Percentiles rank a stretch among this genome's conserved stretches.
Conservation (phyloP, 1,139 yeast species). For the Zygosaccharomyces pseudobailii region DNA sequence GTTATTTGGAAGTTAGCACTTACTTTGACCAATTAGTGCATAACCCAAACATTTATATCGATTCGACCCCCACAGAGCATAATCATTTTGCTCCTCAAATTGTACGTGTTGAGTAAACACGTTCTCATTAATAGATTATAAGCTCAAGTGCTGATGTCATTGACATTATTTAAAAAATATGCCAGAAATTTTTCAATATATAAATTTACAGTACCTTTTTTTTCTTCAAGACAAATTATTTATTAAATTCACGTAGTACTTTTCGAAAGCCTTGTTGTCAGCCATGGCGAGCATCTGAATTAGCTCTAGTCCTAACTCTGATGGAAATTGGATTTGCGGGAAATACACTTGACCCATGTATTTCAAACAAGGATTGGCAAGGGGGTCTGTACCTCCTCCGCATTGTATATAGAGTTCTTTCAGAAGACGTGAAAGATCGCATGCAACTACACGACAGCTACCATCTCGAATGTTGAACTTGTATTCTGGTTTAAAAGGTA, state of each 20-base stretch:
- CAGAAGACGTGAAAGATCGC: conserved; percentile 69
- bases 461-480: conserved; percentile 71
- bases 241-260: conserved; percentile 57
- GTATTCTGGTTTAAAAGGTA: conserved; percentile 63
- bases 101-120: too few species aligned
- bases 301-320: conserved; percentile 51
- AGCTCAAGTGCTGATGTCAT: too few species aligned
- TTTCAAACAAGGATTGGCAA: conserved; percentile 41
- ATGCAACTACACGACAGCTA: conserved; percentile 65
- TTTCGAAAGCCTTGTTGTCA: conserved; percentile 58
- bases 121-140: too few species aligned
- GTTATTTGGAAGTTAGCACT: too few species aligned
- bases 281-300: conserved; percentile 50
- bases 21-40: too few species aligned
- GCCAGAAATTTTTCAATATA: not conserved
- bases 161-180: too few species aligned
- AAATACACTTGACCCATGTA: conserved; percentile 50
- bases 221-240: conserved; percentile 35
- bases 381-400: conserved; percentile 24
- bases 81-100: too few species aligned
- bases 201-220: not conserved
- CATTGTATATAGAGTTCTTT: conserved; percentile 48
- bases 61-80: too few species aligned
- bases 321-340: conserved; percentile 57
- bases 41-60: too few species aligned